Percentiles rank a stretch among this genome's conserved stretches.
These are phyloP conservation scores for Emergomyces africanus DNA, from an alignment of 2,329 filamentous ascomycete genomes.

Conservation along the genomic window DNA sequence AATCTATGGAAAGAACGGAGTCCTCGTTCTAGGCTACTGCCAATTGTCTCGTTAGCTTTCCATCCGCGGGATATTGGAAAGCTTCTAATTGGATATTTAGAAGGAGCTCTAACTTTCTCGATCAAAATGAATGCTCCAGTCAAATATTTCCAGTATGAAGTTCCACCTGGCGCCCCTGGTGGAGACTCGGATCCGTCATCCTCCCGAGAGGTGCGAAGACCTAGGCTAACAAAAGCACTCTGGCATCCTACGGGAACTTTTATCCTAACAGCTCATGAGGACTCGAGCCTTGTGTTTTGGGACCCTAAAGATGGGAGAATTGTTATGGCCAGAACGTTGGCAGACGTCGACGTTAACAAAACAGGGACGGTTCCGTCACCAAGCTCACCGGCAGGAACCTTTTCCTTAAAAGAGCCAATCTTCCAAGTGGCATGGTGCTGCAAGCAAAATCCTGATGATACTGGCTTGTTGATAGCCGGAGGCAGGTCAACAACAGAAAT, in stretches of 20 bases:
- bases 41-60: constrained; percentile 65
- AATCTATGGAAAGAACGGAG: constrained; percentile 75
- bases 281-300: constrained; percentile 88
- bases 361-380: constrained; percentile 33
- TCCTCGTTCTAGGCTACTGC: constrained; percentile 49
- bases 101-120: constrained; percentile 80
- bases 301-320: constrained; percentile 79
- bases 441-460: constrained; percentile 88
- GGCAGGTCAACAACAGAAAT: constrained; percentile 56
- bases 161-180: constrained; percentile 74
- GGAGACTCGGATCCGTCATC: constrained; percentile 53
- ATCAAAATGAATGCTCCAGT: constrained; percentile 79
- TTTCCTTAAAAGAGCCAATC: constrained; percentile 59
- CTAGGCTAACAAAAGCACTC: constrained; percentile 65
- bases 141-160: constrained; percentile 69
- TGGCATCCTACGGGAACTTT: constrained; percentile 97
- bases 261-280: constrained; percentile 73
- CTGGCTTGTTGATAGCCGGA: constrained; percentile 73
- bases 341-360: constrained; percentile 60
- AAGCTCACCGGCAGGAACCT: constrained; percentile 35
- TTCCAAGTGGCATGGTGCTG: constrained; percentile 82
- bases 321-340: constrained; percentile 69
- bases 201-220: constrained; percentile 51
- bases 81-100: constrained; percentile 76
- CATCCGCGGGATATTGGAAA: constrained; percentile 90